These are phyloP conservation scores for Diospyros lotus DNA, from an alignment of 148 eudicot species.

Conservation along the genomic window DNA sequence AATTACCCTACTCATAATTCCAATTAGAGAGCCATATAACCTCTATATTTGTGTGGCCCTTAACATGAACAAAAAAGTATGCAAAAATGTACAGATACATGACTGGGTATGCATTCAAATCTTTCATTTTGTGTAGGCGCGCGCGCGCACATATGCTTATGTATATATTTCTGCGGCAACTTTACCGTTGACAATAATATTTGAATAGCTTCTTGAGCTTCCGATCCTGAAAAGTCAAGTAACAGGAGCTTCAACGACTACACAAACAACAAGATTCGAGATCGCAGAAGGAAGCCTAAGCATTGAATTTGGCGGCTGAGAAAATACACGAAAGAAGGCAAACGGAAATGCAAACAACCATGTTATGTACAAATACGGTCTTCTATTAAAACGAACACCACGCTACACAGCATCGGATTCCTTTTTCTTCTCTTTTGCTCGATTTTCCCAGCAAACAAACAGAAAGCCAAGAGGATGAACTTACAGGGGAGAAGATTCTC, in stretches of 20 bases:
- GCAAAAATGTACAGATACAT: neutral
- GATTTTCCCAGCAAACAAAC: neutral
- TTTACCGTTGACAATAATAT: constrained; percentile 23
- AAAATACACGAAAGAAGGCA: neutral
- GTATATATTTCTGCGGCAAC: neutral
- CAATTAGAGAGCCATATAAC: too few species aligned
- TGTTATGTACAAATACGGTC: neutral
- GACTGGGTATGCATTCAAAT: neutral
- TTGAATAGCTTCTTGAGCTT: constrained; percentile 41
- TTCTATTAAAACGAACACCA: neutral
- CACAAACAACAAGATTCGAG: neutral
- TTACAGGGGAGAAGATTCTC: constrained; percentile 18
- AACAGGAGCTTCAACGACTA: neutral
- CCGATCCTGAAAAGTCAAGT: constrained; percentile 32
- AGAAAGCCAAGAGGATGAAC: neutral
- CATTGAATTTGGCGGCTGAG: neutral
- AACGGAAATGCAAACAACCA: constrained; percentile 1
- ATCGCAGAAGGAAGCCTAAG: neutral
- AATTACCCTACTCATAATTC: too few species aligned
- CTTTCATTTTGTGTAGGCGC: neutral
- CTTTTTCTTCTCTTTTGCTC: too few species aligned
- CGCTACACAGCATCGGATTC: neutral
- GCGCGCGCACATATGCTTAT: neutral
- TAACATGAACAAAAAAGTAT: too few species aligned
- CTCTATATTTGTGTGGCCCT: too few species aligned